A percentile compares a stretch with the other conserved stretches of the same genome.
Evolutionary conservation across 2,329 filamentous ascomycete genomes (phyloP).

Genomic region (Fusarium brevicatenulatum): DNA sequence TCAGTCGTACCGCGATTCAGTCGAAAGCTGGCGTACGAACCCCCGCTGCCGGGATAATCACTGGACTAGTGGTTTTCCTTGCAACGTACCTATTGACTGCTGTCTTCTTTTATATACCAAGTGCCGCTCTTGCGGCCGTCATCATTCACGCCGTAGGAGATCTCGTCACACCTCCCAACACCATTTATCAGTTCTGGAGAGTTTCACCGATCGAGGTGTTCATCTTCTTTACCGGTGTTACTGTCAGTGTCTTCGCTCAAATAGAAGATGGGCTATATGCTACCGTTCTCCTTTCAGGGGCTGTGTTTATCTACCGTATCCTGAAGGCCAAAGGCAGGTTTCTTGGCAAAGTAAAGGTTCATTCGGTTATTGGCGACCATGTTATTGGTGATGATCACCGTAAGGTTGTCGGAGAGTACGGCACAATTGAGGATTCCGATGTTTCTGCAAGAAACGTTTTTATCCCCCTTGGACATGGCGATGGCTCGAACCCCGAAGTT

Average conservation of each 20-base stretch:
- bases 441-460: constrained; percentile 79
- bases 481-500: constrained; percentile 89
- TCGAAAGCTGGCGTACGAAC: constrained; percentile 96
- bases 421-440: constrained; percentile 61
- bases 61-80: constrained; percentile 83
- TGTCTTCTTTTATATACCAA: constrained; percentile 94
- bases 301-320: constrained; percentile 83
- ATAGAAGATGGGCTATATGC: constrained; percentile 96
- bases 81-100: constrained; percentile 89
- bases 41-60: constrained; percentile 89
- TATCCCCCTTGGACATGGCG: constrained; percentile 85
- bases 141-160: constrained; percentile 97
- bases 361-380: constrained; percentile 83
- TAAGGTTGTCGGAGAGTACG: constrained; percentile 62
- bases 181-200: constrained; percentile 93
- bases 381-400: constrained; percentile 70
- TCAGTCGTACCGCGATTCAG: constrained; percentile 96
- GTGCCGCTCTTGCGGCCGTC: constrained; percentile 81
- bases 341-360: constrained; percentile 73
- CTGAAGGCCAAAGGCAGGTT: constrained; percentile 86
- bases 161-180: constrained; percentile 89
- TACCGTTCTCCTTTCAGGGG: constrained; percentile 80
- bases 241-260: constrained; percentile 86
- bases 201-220: constrained; percentile 90
- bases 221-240: constrained; percentile 92